Evolutionary conservation across 495 filamentous ascomycete genomes (phyloP), one percentile per base, ranked within the genome.

Genomic region (Tuber calosporum): DNA sequence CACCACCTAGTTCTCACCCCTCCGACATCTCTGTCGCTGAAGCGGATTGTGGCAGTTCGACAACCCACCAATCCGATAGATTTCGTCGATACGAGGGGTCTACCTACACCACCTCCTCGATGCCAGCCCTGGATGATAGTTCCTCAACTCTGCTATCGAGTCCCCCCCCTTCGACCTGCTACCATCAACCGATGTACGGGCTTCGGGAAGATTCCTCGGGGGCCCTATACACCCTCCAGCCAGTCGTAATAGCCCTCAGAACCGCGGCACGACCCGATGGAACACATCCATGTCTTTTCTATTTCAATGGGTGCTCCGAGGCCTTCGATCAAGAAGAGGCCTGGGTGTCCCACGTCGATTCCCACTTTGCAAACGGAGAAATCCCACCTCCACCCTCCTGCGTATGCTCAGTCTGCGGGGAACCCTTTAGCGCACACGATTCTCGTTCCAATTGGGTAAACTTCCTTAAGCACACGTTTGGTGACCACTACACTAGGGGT

Each of bases 391-490:
- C 76, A 34, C 45, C 45, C 6, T 66, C 53, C 26, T 78, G 71
- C 39, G 42, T 4, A n/a, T 78, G 76, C 26, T 40, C 70, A 3
- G 77, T 78, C 71, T 78, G 76, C 22, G 34, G n/a, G 17, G 4
- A 73, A 7, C 0, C 4, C 5, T 68, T 73, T 20, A 6, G 73
- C 1, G 30, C 71, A 5, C 15, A 30, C 9, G 37, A 30, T 13
- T 34, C 69, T 19, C 48, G n/a, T 8, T 1, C 48, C 2, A 78
- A 70, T 20, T 78, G 76, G 76, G 9, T 34, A 6, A 67, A 66
- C 9, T 78, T 78, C 67, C 75, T 78, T 20, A 15, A 62, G 8
- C 76, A 78, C 36, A 40, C 73, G 17, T 45, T 70, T 22, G n/a
- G 7, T 69, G 40, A 69, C 13, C 70, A 38, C n/a, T 17, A 1